Conservation (phyloP, 306 rosid genomes). For the Vigna mungo region DNA sequence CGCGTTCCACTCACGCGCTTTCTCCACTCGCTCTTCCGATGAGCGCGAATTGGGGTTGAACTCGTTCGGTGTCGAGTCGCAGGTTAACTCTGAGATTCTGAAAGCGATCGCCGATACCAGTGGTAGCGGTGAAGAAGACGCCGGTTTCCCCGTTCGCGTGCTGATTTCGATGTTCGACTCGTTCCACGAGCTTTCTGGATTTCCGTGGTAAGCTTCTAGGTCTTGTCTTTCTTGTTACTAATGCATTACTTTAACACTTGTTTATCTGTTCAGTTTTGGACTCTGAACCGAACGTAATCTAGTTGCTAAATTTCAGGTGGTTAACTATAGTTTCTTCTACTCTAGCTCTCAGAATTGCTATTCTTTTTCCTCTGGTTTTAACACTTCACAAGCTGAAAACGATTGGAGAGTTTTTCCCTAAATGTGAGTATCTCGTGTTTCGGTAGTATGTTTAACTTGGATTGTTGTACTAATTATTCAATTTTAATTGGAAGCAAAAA, state of each 20-base stretch:
- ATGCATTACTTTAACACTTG: background rate
- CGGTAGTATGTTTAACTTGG: slow-evolving; percentile 19
- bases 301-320: slow-evolving; percentile 72
- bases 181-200: slow-evolving; percentile 73
- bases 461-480: background rate
- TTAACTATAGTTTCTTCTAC: slow-evolving; percentile 71
- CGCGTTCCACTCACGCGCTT: slow-evolving; percentile 55
- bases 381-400: slow-evolving; percentile 71
- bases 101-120: slow-evolving; percentile 36
- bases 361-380: slow-evolving; percentile 62
- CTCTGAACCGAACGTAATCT: slow-evolving; percentile 27
- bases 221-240: slow-evolving; percentile 1
- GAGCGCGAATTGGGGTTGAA: slow-evolving; percentile 43
- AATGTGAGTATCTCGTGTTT: slow-evolving; percentile 69
- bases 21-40: slow-evolving; percentile 55
- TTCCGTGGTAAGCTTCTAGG: slow-evolving; percentile 73
- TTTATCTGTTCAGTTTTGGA: background rate
- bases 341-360: slow-evolving; percentile 65
- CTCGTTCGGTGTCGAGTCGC: slow-evolving; percentile 40
- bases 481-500: background rate
- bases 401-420: slow-evolving; percentile 59
- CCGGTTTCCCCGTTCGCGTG: slow-evolving; percentile 58
- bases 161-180: slow-evolving; percentile 70
- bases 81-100: slow-evolving; percentile 47
- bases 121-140: slow-evolving; percentile 40